Evolutionary conservation across 148 eudicot species (phyloP), one percentile per base, ranked within the genome.

Genomic region (Vaccinium macrocarpon): DNA sequence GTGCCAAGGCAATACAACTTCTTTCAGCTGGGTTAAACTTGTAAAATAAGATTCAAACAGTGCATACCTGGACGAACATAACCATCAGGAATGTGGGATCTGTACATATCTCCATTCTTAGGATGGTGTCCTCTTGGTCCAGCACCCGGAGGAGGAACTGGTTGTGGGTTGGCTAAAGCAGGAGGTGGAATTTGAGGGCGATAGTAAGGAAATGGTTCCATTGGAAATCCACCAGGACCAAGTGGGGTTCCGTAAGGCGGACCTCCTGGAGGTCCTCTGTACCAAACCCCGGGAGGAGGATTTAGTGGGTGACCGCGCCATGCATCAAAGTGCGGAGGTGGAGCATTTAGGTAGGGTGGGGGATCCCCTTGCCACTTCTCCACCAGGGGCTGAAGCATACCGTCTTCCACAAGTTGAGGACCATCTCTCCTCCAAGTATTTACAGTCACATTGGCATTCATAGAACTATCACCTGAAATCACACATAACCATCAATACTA

Each of bases 221-320:
- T 87, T 10, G 92, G 95, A 85, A 91, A 97, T 75, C 95, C 96
- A 80, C 95, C 92, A 29, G 97, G 97, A 87, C 86, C 87, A 74
- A 89, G 84, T 23, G 96, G 96, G 51, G 89, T 84, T 70, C 91
- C 93, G 92, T 90, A 95, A 25, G 97, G 91, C 59, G 94, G 97
- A 70, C 90, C 94, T 21, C 88, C 92, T 15, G 93, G 98, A 82
- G 95, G 99, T 83, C 95, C 98, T 84, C 98, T 89, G 82, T 89
- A 95, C 99, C 98, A 97, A 83, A 87, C 94, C 52, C 91, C 94
- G 81, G 91, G 90, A 38, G 90, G 96, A 76, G 86, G 86, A 75
- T 95, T 95, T 79, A 90, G 86, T 35, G 97, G 96, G 87, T 94
- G 93, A 76, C 96, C 99, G 70, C 81, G 92, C 99, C 99, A 97